Evolutionary conservation across 495 filamentous ascomycete species (phyloP), one percentile per base, ranked within the genome.

Genomic region (Trichoderma erinaceum): DNA sequence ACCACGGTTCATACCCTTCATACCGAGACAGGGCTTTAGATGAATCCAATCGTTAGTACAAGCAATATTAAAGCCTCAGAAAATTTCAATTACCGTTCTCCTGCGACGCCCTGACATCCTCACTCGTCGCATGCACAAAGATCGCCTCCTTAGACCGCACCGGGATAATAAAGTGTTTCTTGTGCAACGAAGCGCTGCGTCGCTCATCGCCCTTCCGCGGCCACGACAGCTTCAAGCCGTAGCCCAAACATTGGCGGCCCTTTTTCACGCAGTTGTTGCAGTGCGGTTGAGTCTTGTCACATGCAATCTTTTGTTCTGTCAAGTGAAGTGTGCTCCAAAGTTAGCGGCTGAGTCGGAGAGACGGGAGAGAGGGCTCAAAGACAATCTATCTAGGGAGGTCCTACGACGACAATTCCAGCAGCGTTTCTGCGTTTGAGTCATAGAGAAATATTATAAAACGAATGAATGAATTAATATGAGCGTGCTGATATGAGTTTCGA

Each of bases 191-290:
- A 4, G 50, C 48, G 11, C 61, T 13, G 4, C 71, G 65, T 2
- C 66, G 35, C 18, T 48, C 29, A 29, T 73, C 71, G 50, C 66
- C 69, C 18, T 41, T 41, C 5, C 70, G 68, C 46, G 71, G 71
- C 71, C 71, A 73, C 10, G 71, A 73, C 11, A 73, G 69, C 70
- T 69, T 71, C 58, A 71, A 15, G 15, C 69, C 69, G 63, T 69
- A 71, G n/a, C 71, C 69, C n/a, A 69, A 64, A 58, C 71, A 73
- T 21, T 70, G 41, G 4, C 65, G 44, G 11, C 67, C 68, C 3
- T 68, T 63, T 41, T 66, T 69, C 15, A 27, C 27, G 25, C 71
- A 73, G 61, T 71, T 73, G 32, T n/a, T 61, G 68, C 71, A 73
- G 15, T 66, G 56, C 15, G 71, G 71, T 21, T 66, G 43, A 16